Base-by-base conservation (phyloP, 306 rosid genomes). In the Cucurbita argyrosperma region DNA sequence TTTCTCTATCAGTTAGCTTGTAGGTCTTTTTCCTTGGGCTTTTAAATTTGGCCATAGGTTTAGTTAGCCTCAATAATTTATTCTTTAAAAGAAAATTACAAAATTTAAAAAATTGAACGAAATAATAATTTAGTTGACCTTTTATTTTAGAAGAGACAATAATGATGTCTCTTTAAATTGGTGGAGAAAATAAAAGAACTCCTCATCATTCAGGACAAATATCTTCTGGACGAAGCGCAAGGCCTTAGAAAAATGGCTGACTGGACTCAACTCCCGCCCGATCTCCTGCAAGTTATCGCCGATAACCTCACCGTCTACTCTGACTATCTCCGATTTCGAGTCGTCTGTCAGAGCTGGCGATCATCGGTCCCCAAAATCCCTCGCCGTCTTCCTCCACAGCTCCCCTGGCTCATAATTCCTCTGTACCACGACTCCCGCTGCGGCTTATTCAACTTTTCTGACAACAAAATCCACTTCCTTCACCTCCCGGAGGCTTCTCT, bases 351-450 rank as follows among this genome's bases (percentile, higher is more conserved):
- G 15, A 85, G 71, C 62, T 88, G 89, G 85, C 87, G 79, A 30
- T 69, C 79, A 18, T 81, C 82, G 12, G 54, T 81, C 39, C 84
- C 85, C 10, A 62, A 76, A 66, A 77, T 47, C 61, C 96, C 95
- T 38, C 38, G 16, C 43, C 82, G 82, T 70, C 96, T 90, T 21
- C 89, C 88, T 56, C 88, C 89, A 4, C 95, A 88, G 45, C 90
- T 85, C 43, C 97, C 95, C 0, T 88, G 87, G 78, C 90, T 88
- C 58, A 81, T 90, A 83, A 87, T 90, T n/a, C 85, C 91, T 53
- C 78, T 61, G 6, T 67, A 75, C 71, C 65, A 23, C 76, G 65
- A 68, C 18, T 75, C 90, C 19, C 85, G 64, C 49, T 78, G 77
- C 40, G 76, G 88, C 43, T 78, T 90, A 77, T 83, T 87, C 85